phyloP scores from a whole-genome alignment of 352 stramenopile genomes.

The Globisporangium canariense region DNA sequence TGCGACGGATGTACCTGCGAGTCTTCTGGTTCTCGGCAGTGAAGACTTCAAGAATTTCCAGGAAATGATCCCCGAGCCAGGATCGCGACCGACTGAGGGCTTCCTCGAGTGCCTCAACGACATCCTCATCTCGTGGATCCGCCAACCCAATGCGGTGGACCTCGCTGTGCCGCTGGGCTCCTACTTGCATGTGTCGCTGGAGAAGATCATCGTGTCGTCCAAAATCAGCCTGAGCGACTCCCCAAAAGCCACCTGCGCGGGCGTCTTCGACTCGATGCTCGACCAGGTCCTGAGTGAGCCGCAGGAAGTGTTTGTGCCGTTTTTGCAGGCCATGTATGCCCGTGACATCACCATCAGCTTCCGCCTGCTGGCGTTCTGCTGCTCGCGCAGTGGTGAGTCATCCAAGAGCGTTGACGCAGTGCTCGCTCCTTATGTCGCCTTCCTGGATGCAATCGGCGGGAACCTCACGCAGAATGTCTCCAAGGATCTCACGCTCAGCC shows the following conservation, averaged over 20 bases:
- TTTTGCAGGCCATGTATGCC: conserved; percentile 77
- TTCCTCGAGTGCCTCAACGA: conserved; percentile 82
- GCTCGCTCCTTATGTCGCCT: conserved; percentile 59
- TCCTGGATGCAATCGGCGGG: conserved; percentile 52
- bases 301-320: conserved; percentile 66
- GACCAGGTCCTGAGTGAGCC: conserved; percentile 76
- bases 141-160: conserved; percentile 68
- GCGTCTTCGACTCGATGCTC: conserved; percentile 77
- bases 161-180: conserved; percentile 54
- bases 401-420: conserved; percentile 52
- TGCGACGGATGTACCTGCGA: conserved; percentile 39
- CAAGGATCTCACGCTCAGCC: conserved; percentile 68
- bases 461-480: conserved; percentile 48
- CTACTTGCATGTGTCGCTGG: conserved; percentile 61
- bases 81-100: conserved; percentile 54
- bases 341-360: conserved; percentile 74
- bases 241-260: conserved; percentile 56
- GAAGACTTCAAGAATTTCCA: conserved; percentile 81
- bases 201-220: conserved; percentile 76
- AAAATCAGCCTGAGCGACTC: conserved; percentile 60
- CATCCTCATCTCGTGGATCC: conserved; percentile 82
- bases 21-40: conserved; percentile 53
- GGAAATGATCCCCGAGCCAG: conserved; percentile 62
- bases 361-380: conserved; percentile 74
- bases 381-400: conserved; percentile 33